Evolutionary conservation across 2,329 filamentous ascomycete species (phyloP).

Genomic region (Cladophialophora psammophila): DNA sequence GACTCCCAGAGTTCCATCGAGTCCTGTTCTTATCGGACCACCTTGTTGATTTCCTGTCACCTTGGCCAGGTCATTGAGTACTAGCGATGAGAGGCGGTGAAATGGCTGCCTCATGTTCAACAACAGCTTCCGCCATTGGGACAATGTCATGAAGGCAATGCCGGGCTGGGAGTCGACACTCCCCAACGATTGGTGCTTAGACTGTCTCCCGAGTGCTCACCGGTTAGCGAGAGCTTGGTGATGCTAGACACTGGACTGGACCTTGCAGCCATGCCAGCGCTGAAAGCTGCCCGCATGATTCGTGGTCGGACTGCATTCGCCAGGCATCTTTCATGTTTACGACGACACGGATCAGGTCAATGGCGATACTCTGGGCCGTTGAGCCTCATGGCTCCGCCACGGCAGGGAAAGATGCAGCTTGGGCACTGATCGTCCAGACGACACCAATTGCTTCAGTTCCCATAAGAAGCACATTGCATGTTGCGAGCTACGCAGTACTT

Average conservation of each 20-base stretch:
- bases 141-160: neutral
- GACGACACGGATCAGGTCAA: neutral
- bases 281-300: neutral
- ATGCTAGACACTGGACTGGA: neutral
- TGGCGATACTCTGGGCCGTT: neutral
- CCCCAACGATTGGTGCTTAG: neutral
- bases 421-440: neutral
- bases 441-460: neutral
- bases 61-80: neutral
- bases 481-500: neutral
- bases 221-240: constrained; percentile 3
- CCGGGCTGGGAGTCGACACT: neutral
- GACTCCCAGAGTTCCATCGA: neutral
- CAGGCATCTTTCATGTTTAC: neutral
- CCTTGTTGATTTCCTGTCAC: neutral
- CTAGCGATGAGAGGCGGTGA: neutral
- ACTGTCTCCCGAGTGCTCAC: neutral
- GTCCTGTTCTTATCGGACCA: neutral
- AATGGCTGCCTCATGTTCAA: neutral
- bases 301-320: neutral
- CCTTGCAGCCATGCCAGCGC: neutral
- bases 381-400: neutral
- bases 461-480: neutral
- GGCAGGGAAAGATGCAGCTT: neutral
- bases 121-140: neutral